Conservation (phyloP, 495 filamentous ascomycete genomes). For the Penicillium pancosmium region DNA sequence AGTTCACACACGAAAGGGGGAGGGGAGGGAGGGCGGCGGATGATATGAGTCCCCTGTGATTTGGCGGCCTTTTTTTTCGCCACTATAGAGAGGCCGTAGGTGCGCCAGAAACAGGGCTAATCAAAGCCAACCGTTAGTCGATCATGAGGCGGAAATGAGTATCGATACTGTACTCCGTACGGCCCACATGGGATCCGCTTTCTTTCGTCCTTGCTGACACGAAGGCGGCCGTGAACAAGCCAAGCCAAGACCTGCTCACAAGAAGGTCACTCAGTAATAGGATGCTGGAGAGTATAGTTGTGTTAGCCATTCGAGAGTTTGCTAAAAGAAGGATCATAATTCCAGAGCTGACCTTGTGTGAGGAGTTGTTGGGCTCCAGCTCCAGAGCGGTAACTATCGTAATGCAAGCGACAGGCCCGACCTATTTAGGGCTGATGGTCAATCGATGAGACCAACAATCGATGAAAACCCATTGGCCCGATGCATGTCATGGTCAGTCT, state of each 20-base stretch:
- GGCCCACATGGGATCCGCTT: constrained; percentile 11
- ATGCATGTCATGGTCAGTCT: not conserved
- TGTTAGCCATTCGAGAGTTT: too few relatives aligned
- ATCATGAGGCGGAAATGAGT: constrained; percentile 21
- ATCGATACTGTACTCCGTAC: constrained; percentile 20
- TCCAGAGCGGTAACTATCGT: not conserved
- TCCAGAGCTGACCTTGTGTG: not conserved
- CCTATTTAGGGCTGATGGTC: not conserved
- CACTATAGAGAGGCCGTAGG: constrained; percentile 23
- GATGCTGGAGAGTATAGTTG: not conserved
- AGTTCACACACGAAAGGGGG: constrained; percentile 3
- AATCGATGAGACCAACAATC: not conserved
- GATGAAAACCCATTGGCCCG: not conserved
- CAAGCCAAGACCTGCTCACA: not conserved
- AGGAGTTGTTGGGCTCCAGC: not conserved
- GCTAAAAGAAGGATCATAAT: not conserved
- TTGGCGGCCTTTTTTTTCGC: constrained; percentile 26
- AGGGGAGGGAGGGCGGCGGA: constrained; percentile 2
- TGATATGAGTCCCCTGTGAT: constrained; percentile 25
- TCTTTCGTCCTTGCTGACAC: not conserved
- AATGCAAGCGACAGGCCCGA: not conserved
- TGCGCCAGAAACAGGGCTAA: constrained; percentile 22
- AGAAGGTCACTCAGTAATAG: not conserved
- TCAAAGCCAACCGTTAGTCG: constrained; percentile 21
- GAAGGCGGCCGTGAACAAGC: not conserved